Base-by-base conservation (phyloP, 1,284 basidiomycete genomes). In the Sporisorium graminicola region DNA sequence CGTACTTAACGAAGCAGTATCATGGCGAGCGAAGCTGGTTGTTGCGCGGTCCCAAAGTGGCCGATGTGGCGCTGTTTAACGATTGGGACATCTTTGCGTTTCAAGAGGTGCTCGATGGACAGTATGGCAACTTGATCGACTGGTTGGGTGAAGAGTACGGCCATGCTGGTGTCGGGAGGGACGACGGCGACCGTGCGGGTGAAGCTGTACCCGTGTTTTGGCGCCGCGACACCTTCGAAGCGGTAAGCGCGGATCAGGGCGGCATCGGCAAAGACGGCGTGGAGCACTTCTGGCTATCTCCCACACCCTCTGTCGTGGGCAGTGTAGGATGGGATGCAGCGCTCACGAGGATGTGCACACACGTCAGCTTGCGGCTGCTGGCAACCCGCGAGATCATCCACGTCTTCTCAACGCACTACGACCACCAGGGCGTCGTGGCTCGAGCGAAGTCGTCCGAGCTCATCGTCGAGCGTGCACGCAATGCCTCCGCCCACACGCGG, bases 301-400 rank as follows among this genome's bases (percentile, higher is more conserved):
- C 61, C 20, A 81, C 74, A 14, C 77, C 77, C 3, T 33, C 60
- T 6, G 12, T 35, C 2, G 52, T 66, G 1, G 79, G 68, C 4
- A 77, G 71, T 44, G 72, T 79, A 6, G 79, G 79, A 0, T 81
- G 79, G 79, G 79, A 81, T 60, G 77, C 79, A 13, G 77, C 61
- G 1, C 37, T 77, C 35, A 81, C 79, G 1, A 14, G 79, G 2
- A 81, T 81, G 79, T 81, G 79, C 33, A 81, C 77, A 16, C 79
- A 81, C 33, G 72, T 81, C 42, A 71, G 72, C 18, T 47, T 81
- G 43, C 60, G 63, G 10, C 35, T 66, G 5, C 27, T 50, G 1
- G 71, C 58, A 2, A 66, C 74, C 7, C 46, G 29, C 14, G 77
- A 80, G 53, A 55, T 77, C 37, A 44, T 81, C 3, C 79, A 81